Conservation (phyloP, 805 yeast species). For the Hanseniaspora lachancei region DNA sequence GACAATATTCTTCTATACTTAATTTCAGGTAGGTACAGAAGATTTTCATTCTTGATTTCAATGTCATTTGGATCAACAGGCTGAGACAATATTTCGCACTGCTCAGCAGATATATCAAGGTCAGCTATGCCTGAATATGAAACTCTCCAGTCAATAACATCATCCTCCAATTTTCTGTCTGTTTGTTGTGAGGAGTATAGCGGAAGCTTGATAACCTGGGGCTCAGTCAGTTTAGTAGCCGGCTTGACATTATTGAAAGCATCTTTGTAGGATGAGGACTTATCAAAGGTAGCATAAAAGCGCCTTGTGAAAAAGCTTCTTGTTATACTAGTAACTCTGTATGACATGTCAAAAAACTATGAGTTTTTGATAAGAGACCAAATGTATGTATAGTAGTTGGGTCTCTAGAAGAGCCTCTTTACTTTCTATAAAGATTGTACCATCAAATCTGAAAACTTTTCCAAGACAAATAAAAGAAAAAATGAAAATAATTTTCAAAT, state of each 20-base stretch:
- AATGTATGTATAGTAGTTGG: too few relatives aligned
- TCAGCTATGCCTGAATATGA: conserved; percentile 79
- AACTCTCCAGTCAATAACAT: conserved; percentile 56
- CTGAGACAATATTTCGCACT: conserved; percentile 47
- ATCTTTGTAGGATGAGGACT: not conserved
- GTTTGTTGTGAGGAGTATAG: not conserved
- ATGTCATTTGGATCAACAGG: conserved; percentile 59
- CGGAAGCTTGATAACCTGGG: not conserved
- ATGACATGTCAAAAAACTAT: too few relatives aligned
- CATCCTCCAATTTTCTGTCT: not conserved
- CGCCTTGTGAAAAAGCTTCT: not conserved
- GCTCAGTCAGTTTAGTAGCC: not conserved
- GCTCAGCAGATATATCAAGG: conserved; percentile 53
- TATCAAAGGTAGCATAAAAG: not conserved
- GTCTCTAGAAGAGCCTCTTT: too few relatives aligned
- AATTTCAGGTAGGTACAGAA: conserved; percentile 84
- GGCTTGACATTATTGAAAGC: not conserved
- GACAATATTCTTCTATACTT: conserved; percentile 83
- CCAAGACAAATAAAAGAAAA: too few relatives aligned
- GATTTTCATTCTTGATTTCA: conserved; percentile 92
- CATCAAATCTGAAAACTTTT: too few relatives aligned
- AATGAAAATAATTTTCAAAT: too few relatives aligned
- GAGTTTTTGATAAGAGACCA: too few relatives aligned
- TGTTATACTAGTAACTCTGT: too few relatives aligned
- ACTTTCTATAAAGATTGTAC: too few relatives aligned